A percentile compares a stretch with the other conserved stretches of the same genome.
These are phyloP conservation scores for Neocatenulostroma microsporum DNA, from an alignment of 2,329 filamentous ascomycete species.

Conservation along the genomic window DNA sequence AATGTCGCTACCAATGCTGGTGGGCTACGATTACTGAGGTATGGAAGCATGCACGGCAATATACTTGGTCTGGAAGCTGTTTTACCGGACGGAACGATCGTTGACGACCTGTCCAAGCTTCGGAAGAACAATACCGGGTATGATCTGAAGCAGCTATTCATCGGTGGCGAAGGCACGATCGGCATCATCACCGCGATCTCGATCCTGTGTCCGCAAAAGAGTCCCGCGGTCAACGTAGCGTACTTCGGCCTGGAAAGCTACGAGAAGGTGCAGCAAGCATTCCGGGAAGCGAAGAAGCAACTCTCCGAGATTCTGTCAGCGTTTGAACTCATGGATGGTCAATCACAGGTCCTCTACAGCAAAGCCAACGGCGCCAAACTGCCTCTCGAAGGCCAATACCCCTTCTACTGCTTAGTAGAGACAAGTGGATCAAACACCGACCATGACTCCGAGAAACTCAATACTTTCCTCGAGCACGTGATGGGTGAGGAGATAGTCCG, in stretches of 20 bases:
- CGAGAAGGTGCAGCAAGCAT: slow-evolving; percentile 79
- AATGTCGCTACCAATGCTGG: slow-evolving; percentile 96
- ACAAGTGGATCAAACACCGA: slow-evolving; percentile 91
- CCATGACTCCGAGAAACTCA: slow-evolving; percentile 85
- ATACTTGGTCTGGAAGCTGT: slow-evolving; percentile 91
- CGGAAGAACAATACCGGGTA: slow-evolving; percentile 99
- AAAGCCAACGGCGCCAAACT: slow-evolving; percentile 66
- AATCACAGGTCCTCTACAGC: slow-evolving; percentile 70
- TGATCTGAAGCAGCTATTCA: slow-evolving; percentile 93
- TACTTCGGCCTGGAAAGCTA: slow-evolving; percentile 88
- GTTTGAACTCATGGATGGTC: slow-evolving; percentile 92
- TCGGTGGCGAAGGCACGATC: slow-evolving; percentile 89
- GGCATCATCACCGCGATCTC: slow-evolving; percentile 88
- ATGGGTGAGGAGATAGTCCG: slow-evolving; percentile 79
- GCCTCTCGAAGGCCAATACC: slow-evolving; percentile 74
- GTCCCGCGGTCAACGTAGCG: slow-evolving; percentile 85
- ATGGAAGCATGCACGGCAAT: slow-evolving; percentile 88
- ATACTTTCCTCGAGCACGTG: slow-evolving; percentile 82
- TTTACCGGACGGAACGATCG: slow-evolving; percentile 81
- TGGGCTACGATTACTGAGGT: slow-evolving; percentile 78
- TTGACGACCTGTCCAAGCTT: slow-evolving; percentile 79
- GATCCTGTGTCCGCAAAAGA: slow-evolving; percentile 79
- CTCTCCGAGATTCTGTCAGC: slow-evolving; percentile 93
- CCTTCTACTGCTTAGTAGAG: slow-evolving; percentile 95
- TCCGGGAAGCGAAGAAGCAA: slow-evolving; percentile 79